Evolutionary conservation across 2,329 filamentous ascomycete species (phyloP).

Genomic region (Acephala macrosclerotiorum): DNA sequence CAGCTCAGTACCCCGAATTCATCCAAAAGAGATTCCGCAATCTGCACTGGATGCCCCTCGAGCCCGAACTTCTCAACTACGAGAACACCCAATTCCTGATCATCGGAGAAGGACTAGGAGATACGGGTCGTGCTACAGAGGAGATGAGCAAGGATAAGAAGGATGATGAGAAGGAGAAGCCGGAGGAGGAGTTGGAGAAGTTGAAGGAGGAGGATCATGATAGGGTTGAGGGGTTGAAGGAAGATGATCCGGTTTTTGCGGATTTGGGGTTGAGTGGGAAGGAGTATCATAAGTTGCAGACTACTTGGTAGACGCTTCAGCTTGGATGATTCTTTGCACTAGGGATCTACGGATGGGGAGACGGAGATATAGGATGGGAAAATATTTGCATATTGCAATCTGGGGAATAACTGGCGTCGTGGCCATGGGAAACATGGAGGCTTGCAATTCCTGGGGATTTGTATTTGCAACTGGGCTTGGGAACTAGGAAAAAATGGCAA

Average conservation of each 20-base stretch:
- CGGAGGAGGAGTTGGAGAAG: slow-evolving; percentile 75
- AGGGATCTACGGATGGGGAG: background rate
- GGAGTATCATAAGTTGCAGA: slow-evolving; percentile 69
- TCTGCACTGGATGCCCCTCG: slow-evolving; percentile 76
- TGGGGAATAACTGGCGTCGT: background rate
- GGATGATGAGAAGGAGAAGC: slow-evolving; percentile 65
- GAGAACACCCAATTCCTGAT: slow-evolving; percentile 79
- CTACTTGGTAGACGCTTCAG: slow-evolving; percentile 58
- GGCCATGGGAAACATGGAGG: background rate
- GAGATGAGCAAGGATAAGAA: slow-evolving; percentile 62
- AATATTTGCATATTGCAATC: background rate
- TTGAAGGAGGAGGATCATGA: slow-evolving; percentile 74
- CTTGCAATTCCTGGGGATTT: background rate
- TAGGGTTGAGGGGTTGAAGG: slow-evolving; percentile 49
- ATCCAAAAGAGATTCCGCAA: slow-evolving; percentile 75
- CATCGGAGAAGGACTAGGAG: slow-evolving; percentile 71
- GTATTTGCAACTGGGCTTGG: background rate
- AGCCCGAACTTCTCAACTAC: slow-evolving; percentile 78
- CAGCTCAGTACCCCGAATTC: slow-evolving; percentile 74
- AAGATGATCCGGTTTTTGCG: slow-evolving; percentile 56
- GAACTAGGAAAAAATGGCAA: background rate
- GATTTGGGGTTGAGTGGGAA: slow-evolving; percentile 64
- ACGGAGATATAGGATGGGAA: background rate
- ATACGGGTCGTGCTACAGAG: slow-evolving; percentile 63
- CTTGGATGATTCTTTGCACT: background rate